phyloP scores from a whole-genome alignment of 2,329 filamentous ascomycete genomes.

The Aspergillus caelatus region DNA sequence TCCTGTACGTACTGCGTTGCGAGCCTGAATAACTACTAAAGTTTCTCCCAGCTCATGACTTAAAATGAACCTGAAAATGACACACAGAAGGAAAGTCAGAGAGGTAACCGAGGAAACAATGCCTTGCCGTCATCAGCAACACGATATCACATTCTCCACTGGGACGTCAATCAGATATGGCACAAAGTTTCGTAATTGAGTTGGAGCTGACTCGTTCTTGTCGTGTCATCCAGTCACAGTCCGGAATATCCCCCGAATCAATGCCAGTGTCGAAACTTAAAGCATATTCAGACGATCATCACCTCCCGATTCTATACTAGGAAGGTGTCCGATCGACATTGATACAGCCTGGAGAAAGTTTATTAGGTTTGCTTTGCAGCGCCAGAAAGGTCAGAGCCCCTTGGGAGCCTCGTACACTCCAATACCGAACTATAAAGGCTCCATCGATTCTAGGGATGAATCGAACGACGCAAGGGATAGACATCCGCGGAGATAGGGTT shows the following conservation, averaged over 20 bases:
- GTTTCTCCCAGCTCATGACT: not conserved
- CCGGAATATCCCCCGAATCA: not conserved
- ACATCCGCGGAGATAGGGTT: not conserved
- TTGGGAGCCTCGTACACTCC: not conserved
- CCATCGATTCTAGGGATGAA: too few species aligned
- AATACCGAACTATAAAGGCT: too few species aligned
- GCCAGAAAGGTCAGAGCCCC: too few species aligned
- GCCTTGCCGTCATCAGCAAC: not conserved
- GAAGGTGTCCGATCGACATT: not conserved
- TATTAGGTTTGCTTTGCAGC: not conserved
- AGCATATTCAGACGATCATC: not conserved
- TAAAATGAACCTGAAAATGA: not conserved
- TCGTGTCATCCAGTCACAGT: not conserved
- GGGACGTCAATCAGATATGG: not conserved
- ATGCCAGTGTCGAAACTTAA: not conserved
- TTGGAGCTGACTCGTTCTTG: not conserved
- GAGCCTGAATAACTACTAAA: not conserved
- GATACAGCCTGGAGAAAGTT: not conserved
- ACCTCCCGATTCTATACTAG: not conserved
- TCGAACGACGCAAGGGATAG: not conserved
- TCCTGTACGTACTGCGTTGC: not conserved
- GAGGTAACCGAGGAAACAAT: not conserved
- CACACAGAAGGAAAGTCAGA: too few species aligned
- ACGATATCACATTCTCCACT: not conserved
- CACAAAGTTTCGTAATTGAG: not conserved